Percentiles rank a stretch among this genome's conserved stretches.
Evolutionary conservation across 768 basidiomycete genomes (phyloP).

Genomic region (Ramaria sp.): DNA sequence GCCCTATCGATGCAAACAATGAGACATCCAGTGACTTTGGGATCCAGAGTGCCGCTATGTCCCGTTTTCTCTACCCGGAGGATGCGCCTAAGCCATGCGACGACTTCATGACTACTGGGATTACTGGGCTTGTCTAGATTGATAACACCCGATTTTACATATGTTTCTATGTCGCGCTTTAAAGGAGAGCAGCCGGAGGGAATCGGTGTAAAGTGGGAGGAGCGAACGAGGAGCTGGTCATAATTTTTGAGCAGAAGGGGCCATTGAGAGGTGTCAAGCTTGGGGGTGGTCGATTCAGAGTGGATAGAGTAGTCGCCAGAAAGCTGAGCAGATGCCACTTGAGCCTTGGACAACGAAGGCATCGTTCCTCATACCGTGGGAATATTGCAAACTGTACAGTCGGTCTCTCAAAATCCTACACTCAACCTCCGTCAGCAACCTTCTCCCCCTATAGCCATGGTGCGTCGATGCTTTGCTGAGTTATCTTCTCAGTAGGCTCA

Average conservation of each 20-base stretch:
- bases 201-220: constrained; percentile 96
- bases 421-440: constrained; percentile 8
- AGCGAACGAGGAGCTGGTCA: constrained; percentile 90
- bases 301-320: constrained; percentile 75
- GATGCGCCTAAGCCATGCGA: constrained; percentile 97
- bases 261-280: constrained; percentile 94
- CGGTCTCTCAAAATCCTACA: not conserved
- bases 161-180: constrained; percentile 84
- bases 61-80: constrained; percentile 96
- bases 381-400: constrained; percentile 7
- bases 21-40: constrained; percentile 97
- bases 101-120: constrained; percentile 98
- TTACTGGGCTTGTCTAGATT: constrained; percentile 99
- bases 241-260: constrained; percentile 97
- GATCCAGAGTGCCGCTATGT: constrained; percentile 96
- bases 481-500: constrained; percentile 87
- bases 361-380: constrained; percentile 21
- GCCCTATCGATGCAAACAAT: constrained; percentile 99
- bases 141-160: constrained; percentile 98
- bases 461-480: constrained; percentile 84
- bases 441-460: constrained; percentile 35
- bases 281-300: constrained; percentile 60
- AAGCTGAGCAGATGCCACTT: constrained; percentile 66
- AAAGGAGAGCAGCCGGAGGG: constrained; percentile 88
- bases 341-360: constrained; percentile 37